Conservation (phyloP, 1,284 basidiomycete species). For the Peniophora sp. region DNA sequence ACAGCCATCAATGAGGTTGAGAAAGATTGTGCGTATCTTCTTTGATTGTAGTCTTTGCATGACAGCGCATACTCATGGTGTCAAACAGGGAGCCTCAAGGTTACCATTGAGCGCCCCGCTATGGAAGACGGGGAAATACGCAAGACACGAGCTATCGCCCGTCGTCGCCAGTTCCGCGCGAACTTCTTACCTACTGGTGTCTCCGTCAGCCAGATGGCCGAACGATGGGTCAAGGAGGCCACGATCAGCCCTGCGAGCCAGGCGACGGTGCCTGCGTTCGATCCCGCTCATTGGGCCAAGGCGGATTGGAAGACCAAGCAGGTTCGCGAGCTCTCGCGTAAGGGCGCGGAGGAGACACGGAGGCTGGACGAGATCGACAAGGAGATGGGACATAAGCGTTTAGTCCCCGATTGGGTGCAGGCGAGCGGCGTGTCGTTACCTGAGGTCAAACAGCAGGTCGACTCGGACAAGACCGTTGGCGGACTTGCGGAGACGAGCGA, state of each 20-base stretch:
- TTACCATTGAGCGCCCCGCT: constrained; percentile 32
- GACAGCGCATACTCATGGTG: not conserved
- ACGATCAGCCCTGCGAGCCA: constrained; percentile 31
- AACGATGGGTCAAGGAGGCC: constrained; percentile 37
- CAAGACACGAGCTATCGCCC: constrained; percentile 20
- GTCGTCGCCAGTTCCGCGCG: constrained; percentile 33
- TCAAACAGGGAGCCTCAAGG: constrained; percentile 48
- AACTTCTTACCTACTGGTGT: constrained; percentile 42
- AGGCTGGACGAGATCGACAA: no score
- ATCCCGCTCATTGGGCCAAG: not conserved
- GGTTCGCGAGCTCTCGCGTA: constrained; percentile 1
- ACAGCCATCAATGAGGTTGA: not conserved
- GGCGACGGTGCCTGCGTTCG: constrained; percentile 5
- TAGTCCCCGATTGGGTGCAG: no score
- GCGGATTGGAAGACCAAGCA: no score
- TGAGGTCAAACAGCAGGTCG: no score
- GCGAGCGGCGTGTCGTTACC: no score
- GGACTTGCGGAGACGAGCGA: no score
- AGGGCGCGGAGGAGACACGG: no score
- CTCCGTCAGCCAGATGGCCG: constrained; percentile 30
- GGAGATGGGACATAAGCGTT: no score
- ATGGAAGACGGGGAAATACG: constrained; percentile 25
- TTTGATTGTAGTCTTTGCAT: not conserved
- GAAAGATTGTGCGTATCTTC: constrained; percentile 7
- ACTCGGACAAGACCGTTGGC: no score